Evolutionary conservation across 2,329 filamentous ascomycete species (phyloP).

Genomic region (Trichoderma sp.): DNA sequence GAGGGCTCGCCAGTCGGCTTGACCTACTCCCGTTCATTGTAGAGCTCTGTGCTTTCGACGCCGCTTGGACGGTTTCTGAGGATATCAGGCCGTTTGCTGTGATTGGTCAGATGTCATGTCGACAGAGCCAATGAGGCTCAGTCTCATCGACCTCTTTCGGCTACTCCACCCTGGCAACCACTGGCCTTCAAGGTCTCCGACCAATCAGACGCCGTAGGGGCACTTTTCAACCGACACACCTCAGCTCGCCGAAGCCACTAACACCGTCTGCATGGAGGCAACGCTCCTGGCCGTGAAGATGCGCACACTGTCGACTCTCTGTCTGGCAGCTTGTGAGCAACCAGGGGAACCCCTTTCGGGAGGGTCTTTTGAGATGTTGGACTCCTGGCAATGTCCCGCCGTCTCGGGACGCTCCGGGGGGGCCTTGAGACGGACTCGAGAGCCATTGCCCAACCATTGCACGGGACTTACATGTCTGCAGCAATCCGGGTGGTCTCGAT

Average conservation of each 20-base stretch:
- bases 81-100: conserved; percentile 12
- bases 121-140: conserved; percentile 32
- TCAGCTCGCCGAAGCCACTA: conserved; percentile 37
- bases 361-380: conserved; percentile 27
- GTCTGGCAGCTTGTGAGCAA: conserved; percentile 25
- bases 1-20: conserved; percentile 21
- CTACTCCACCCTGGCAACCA: conserved; percentile 34
- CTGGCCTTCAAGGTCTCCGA: conserved; percentile 30
- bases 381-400: conserved; percentile 35
- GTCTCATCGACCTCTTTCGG: conserved; percentile 28
- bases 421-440: conserved; percentile 29
- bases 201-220: conserved; percentile 40
- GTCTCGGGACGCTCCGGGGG: conserved; percentile 30
- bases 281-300: conserved; percentile 23
- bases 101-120: conserved; percentile 27
- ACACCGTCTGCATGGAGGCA: conserved; percentile 21
- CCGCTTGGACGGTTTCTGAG: conserved; percentile 18
- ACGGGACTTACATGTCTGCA: conserved; percentile 31
- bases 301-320: conserved; percentile 26
- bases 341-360: conserved; percentile 32
- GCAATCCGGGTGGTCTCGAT: conserved; percentile 10
- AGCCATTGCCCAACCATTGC: conserved; percentile 39
- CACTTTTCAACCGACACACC: conserved; percentile 40
- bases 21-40: conserved; percentile 7
- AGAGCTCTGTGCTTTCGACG: conserved; percentile 19